Conservation (phyloP, 2,329 filamentous ascomycete genomes). For the Fusarium anguioides region DNA sequence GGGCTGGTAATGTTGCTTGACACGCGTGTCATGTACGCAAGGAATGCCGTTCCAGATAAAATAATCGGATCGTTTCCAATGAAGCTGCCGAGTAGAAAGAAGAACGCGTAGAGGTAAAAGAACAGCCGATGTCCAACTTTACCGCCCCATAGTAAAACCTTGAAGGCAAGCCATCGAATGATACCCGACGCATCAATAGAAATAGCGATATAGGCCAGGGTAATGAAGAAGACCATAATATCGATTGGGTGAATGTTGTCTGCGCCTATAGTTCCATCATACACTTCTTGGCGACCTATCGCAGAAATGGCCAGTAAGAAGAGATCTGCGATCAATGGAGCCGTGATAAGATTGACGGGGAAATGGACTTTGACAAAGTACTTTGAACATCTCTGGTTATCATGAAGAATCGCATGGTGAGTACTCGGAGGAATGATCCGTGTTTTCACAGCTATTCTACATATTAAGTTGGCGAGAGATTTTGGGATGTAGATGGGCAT, state of each 20-base stretch:
- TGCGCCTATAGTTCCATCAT: conserved; percentile 74
- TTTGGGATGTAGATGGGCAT: conserved; percentile 71
- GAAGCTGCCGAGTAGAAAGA: conserved; percentile 73
- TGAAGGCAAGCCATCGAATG: conserved; percentile 77
- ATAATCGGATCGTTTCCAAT: conserved; percentile 83
- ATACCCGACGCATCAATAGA: conserved; percentile 81
- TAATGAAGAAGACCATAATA: conserved; percentile 81
- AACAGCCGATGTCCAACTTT: conserved; percentile 74
- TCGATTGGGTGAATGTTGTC: conserved; percentile 75
- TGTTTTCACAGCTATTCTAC: conserved; percentile 49
- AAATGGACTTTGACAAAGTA: conserved; percentile 64
- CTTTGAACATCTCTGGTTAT: conserved; percentile 42
- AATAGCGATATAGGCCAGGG: conserved; percentile 79
- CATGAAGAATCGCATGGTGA: conserved; percentile 37
- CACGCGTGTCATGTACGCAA: conserved; percentile 81
- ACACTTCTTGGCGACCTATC: conserved; percentile 73
- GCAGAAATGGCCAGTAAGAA: conserved; percentile 76
- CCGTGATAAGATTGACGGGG: conserved; percentile 77
- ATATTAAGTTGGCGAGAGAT: conserved; percentile 56
- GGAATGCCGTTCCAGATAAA: conserved; percentile 77
- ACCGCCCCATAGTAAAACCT: conserved; percentile 74
- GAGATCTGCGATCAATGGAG: conserved; percentile 75
- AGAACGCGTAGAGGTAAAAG: conserved; percentile 79
- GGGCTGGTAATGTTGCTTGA: conserved; percentile 78
- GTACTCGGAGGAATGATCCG: conserved; percentile 64